These are phyloP conservation scores for Drechslera avenae DNA, from an alignment of 2,329 filamentous ascomycete genomes.

Conservation along the genomic window DNA sequence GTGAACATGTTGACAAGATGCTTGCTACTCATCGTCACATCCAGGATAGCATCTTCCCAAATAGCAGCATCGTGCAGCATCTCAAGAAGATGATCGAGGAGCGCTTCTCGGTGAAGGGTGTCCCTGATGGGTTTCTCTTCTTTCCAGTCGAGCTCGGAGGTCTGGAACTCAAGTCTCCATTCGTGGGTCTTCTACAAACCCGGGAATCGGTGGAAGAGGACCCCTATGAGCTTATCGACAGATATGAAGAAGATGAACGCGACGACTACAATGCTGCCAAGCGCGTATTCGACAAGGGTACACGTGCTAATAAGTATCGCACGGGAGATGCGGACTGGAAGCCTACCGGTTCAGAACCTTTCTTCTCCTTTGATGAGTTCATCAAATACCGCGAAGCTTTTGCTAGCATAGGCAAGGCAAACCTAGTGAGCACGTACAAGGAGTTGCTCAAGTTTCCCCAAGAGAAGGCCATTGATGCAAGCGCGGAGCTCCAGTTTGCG, in stretches of 20 bases:
- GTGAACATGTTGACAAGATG: slow-evolving; percentile 59
- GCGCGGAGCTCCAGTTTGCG: slow-evolving; percentile 27
- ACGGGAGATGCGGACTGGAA: slow-evolving; percentile 15
- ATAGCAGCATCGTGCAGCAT: slow-evolving; percentile 40
- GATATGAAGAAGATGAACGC: slow-evolving; percentile 45
- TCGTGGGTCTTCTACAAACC: slow-evolving; percentile 55
- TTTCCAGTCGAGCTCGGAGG: slow-evolving; percentile 60
- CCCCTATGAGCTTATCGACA: slow-evolving; percentile 52
- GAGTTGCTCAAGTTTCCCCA: slow-evolving; percentile 28
- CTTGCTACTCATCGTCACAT: slow-evolving; percentile 57
- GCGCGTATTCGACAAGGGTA: slow-evolving; percentile 37
- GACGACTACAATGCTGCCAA: slow-evolving; percentile 44
- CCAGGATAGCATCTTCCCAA: slow-evolving; percentile 55
- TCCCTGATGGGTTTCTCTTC: slow-evolving; percentile 60
- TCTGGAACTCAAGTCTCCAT: slow-evolving; percentile 57
- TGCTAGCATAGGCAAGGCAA: slow-evolving; percentile 8
- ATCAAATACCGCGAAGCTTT: slow-evolving; percentile 27
- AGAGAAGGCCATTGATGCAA: slow-evolving; percentile 28
- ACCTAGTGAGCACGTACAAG: slow-evolving; percentile 22
- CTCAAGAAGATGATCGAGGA: slow-evolving; percentile 56
- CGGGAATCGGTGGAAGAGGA: slow-evolving; percentile 35
- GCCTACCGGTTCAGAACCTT: slow-evolving; percentile 23
- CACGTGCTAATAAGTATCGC: slow-evolving; percentile 1
- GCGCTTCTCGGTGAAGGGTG: slow-evolving; percentile 57
- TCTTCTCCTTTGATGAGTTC: slow-evolving; percentile 39